Evolutionary conservation across 1,139 yeast genomes (phyloP), one percentile per base, ranked within the genome.

Genomic region (Schwanniomyces etchellsii): DNA sequence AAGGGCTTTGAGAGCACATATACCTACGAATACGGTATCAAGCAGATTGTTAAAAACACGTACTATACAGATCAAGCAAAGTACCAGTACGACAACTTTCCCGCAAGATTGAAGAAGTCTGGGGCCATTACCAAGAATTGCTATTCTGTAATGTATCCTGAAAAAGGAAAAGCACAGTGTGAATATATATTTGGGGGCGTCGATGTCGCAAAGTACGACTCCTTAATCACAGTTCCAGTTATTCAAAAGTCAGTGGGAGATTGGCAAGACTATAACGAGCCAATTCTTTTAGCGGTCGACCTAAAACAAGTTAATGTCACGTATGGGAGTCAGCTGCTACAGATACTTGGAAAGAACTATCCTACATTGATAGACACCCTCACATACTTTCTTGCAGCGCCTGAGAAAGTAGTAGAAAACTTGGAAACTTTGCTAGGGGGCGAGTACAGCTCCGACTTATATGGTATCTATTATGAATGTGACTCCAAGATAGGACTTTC

Each of bases 181-280:
- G 25, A 15, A 6, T 16, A 28, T 15, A 29, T 31, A 11, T 34
- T 34, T 31, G 37, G 37, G 16, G 37, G 37, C 5, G 35, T 28
- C 5, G 37, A 34, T 16, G 13, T 20, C 6, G 14, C 23, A 11
- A 34, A 31, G 29, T 34, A 34, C 15, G 27, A 28, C 12, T 31
- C 32, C 10, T 30, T 34, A 16, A 21, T 34, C 10, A 28, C 29
- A 5, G 17, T 34, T 5, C 37, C 37, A 7, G 28, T 34, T 6
- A 31, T 31, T 20, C 32, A 34, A 21, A 28, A 24, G 14, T 14
- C 32, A 18, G 16, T 16, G 14, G 35, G 37, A 4, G 30, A 26
- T 12, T 28, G 32, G 32, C 11, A 27, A 4, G 20, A 20, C n/a
- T 34, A 31, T 24, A 24, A 20, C 3, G 27, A 34, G 16, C 26